Evolutionary conservation across 768 basidiomycete genomes (phyloP).

Genomic region (Pisolithus sp.): DNA sequence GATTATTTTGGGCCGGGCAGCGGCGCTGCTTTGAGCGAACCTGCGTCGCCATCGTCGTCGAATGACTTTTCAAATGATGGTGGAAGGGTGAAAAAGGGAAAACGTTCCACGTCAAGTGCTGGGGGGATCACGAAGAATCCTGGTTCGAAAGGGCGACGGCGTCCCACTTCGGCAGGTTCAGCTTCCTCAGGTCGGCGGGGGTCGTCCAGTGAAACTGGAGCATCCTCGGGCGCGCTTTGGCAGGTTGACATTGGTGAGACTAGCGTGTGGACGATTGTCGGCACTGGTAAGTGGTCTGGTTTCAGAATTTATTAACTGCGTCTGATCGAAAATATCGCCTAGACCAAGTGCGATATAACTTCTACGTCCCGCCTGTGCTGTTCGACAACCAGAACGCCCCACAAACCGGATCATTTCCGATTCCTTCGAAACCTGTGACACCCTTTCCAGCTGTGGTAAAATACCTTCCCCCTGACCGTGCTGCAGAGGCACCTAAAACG

Average conservation of each 20-base stretch:
- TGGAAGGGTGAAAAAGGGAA: conserved; percentile 73
- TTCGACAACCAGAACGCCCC: conserved; percentile 76
- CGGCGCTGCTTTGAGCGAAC: conserved; percentile 53
- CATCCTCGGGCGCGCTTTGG: conserved; percentile 77
- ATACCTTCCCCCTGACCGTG: conserved; percentile 85
- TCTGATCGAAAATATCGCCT: conserved; percentile 12
- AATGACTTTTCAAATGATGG: conserved; percentile 79
- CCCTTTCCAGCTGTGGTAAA: conserved; percentile 85
- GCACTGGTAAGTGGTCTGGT: conserved; percentile 54
- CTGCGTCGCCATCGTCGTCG: conserved; percentile 53
- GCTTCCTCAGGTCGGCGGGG: conserved; percentile 62
- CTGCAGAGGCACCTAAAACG: conserved; percentile 73
- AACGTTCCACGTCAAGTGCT: conserved; percentile 71
- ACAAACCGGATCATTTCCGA: conserved; percentile 67
- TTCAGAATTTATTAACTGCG: conserved; percentile 1
- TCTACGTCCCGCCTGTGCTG: conserved; percentile 81
- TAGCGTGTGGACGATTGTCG: conserved; percentile 91
- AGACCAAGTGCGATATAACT: conserved; percentile 92
- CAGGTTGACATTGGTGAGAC: conserved; percentile 90
- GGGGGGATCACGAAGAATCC: conserved; percentile 34
- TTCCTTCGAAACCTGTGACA: conserved; percentile 77
- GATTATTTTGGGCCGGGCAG: conserved; percentile 57
- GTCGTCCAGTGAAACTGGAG: conserved; percentile 58
- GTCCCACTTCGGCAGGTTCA: conserved; percentile 74
- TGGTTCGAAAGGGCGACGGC: conserved; percentile 47